Evolutionary conservation across 164 flowering plant species (phyloP), one percentile per base, ranked within the genome.

Genomic region (Euptelea pleiosperma): DNA sequence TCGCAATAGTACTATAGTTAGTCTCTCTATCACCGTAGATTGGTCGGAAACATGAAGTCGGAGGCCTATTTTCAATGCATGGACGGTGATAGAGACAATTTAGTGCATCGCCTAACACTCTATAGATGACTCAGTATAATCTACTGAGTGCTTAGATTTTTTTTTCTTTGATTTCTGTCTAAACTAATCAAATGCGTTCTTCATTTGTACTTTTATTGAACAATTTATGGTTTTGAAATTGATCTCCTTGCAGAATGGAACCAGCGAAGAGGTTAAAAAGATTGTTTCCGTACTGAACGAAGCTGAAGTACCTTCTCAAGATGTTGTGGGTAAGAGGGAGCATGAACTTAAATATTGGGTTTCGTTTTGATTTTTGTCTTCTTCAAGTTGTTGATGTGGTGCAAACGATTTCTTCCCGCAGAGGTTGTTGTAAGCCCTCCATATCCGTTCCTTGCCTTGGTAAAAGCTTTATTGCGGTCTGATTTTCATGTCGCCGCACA

Each of bases 341-440:
- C n/a, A n/a, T 25, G 28, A 9, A 6, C 1, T 21, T 45, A 21
- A 9, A 3, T 33, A 21, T 33, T n/a, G 49, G 15, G 1, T 18
- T 11, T 51, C 18, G 18, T 25, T 10, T 25, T 6, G 5, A 33
- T 31, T 2, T 51, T 24, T 52, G 16, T 9, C 24, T 3, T 34
- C 3, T 31, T 0, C 10, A 18, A 9, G n/a, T 34, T 56, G 34
- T 41, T 68, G 48, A 52, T 40, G 21, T 52, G 33, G 33, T 60
- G 30, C 30, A 25, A 51, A 58, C 28, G 55, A n/a, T 70, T 35
- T 31, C 26, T 69, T 65, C 28, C 43, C 74, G 73, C 86, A 89
- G 93, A 89, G 78, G 93, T 86, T 50, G 93, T 89, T 50, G 84
- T 89, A 15, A 81, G 87, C 64, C 93, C 96, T 52, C 93, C 96